phyloP scores from a whole-genome alignment of 1,284 basidiomycete genomes.

The Papiliotrema terrestris region DNA sequence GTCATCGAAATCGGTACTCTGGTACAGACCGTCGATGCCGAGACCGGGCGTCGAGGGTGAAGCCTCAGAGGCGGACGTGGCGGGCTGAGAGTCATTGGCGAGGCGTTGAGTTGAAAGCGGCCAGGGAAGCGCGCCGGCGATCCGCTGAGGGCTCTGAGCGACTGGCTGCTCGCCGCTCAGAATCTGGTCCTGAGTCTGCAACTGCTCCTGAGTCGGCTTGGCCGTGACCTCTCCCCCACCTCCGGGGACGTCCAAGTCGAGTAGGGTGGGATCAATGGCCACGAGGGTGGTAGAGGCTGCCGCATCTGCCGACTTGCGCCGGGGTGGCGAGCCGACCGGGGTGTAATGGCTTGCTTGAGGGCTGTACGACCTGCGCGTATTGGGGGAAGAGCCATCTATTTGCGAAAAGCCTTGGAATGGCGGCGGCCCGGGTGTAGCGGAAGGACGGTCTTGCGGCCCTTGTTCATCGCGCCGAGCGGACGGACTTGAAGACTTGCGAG shows the following conservation, averaged over 20 bases:
- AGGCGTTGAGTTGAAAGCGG: not conserved
- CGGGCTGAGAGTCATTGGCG: not conserved
- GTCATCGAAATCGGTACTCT: not conserved
- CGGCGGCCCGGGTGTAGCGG: not conserved
- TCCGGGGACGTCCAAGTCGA: not conserved
- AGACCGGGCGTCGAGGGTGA: constrained; percentile 10
- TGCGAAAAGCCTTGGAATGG: not conserved
- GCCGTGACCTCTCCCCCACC: not conserved
- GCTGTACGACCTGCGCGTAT: not conserved
- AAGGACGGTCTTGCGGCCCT: not conserved
- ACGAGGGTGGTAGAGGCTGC: not conserved
- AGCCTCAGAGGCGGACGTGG: not conserved
- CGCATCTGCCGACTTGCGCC: not conserved
- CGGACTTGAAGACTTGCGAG: not conserved
- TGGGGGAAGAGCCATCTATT: not conserved
- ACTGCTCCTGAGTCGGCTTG: not conserved
- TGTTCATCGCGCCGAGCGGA: not conserved
- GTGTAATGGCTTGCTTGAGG: not conserved
- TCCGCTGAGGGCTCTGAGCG: not conserved
- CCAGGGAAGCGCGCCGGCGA: not conserved
- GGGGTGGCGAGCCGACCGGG: not conserved
- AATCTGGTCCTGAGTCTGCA: not conserved
- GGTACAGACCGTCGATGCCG: constrained; percentile 5
- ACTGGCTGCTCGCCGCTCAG: not conserved
- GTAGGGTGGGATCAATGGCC: not conserved